Conservation (phyloP, 495 filamentous ascomycete species). For the Lasiosphaeriaceae sp. region DNA sequence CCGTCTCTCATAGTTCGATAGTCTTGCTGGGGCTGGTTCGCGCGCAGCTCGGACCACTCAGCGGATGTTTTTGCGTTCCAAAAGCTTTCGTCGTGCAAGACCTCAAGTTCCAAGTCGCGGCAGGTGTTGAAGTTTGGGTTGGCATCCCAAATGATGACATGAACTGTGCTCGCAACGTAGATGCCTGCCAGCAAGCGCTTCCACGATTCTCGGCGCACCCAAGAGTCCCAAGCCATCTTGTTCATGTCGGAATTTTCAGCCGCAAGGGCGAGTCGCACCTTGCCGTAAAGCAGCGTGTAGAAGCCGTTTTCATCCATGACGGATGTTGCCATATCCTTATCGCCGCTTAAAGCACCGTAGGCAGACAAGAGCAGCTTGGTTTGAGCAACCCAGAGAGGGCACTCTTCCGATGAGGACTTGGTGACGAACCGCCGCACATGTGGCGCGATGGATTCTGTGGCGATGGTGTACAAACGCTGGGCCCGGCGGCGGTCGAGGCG, state of each 20-base stretch:
- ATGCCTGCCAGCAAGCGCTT: constrained; percentile 1
- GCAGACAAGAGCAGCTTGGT: background rate
- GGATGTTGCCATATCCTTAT: background rate
- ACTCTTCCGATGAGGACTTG: background rate
- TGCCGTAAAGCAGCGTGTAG: background rate
- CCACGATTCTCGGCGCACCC: constrained; percentile 1
- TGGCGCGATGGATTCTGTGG: background rate
- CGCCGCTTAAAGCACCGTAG: constrained; percentile 1
- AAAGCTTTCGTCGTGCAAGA: background rate
- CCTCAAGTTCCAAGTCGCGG: background rate
- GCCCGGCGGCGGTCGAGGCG: constrained; percentile 1
- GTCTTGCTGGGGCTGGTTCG: constrained; percentile 1
- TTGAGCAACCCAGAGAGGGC: background rate
- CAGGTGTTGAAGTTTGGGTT: constrained; percentile 1
- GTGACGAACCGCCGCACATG: background rate
- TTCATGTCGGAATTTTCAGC: constrained; percentile 1
- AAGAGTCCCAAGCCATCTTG: constrained; percentile 1
- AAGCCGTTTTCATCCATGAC: constrained; percentile 3
- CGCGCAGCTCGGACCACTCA: constrained; percentile 1
- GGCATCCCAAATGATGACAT: background rate
- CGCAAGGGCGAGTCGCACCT: background rate
- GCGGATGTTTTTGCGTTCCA: background rate
- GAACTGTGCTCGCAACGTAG: background rate
- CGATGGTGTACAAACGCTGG: background rate
- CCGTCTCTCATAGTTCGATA: constrained; percentile 1